Base-by-base conservation (phyloP, 1,139 yeast species). In the Magnusiomyces paraingens region DNA sequence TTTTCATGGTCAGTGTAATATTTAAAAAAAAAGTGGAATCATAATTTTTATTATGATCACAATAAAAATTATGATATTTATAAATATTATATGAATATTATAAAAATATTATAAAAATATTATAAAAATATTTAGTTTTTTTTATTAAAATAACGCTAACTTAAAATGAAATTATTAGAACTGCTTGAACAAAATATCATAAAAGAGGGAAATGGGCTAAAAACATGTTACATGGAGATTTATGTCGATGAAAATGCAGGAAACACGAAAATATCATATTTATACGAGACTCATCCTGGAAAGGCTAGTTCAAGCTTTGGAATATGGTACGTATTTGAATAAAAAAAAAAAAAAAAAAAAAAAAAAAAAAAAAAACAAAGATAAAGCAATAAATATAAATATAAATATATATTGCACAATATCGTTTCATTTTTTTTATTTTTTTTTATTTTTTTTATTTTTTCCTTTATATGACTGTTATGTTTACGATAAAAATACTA, bases 1-100 rank as follows among this genome's bases (percentile, higher is more conserved):
- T 64, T 75, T 73, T 55, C 73, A 72, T 58, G 80, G 59, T 56
- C 44, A 26, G 48, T 18, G 38, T 2, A 12, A 38, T 12, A n/a
- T 21, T 14, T 39, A 58, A 43, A 52, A n/a, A n/a, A n/a, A n/a
- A n/a, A n/a, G n/a, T n/a, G n/a, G n/a, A n/a, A n/a, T n/a, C n/a
- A n/a, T n/a, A n/a, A n/a, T n/a, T n/a, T n/a, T n/a, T n/a, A n/a
- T n/a, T n/a, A n/a, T n/a, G n/a, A n/a, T n/a, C n/a, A n/a, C n/a
- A n/a, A n/a, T n/a, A n/a, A n/a, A n/a, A n/a, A n/a, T n/a, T n/a
- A n/a, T n/a, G n/a, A n/a, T n/a, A n/a, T 50, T 41, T 58, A 21
- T 53, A n/a, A n/a, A n/a, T n/a, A n/a, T n/a, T n/a, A n/a, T n/a
- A n/a, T n/a, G n/a, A n/a, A n/a, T n/a, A n/a, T n/a, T n/a, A n/a